Conservation (phyloP, 495 filamentous ascomycete species). For the Poronia punctata region DNA sequence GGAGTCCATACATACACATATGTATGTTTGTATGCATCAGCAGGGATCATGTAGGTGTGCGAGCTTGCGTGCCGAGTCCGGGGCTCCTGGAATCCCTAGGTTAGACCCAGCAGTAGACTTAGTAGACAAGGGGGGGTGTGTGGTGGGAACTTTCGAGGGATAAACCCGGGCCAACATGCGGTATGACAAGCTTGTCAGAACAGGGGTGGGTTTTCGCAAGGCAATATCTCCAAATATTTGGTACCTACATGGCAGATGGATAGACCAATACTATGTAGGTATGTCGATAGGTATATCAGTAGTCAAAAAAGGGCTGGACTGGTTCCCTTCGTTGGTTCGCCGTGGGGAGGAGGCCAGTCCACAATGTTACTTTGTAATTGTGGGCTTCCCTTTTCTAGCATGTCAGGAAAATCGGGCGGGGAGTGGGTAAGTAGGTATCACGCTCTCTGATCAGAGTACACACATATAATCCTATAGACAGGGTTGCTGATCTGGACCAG, state of each 20-base stretch:
- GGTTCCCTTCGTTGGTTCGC: conserved; percentile 7
- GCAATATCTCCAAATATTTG: too few species aligned
- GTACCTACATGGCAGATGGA: too few species aligned
- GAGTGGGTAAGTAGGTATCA: too few species aligned
- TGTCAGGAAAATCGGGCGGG: conserved; percentile 5
- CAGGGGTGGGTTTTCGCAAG: conserved; percentile 17
- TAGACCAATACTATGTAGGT: conserved; percentile 14
- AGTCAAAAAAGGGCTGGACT: conserved; percentile 10
- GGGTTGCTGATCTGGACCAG: conserved; percentile 6
- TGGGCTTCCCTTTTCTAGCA: conserved; percentile 3
- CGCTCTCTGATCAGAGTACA: too few species aligned
- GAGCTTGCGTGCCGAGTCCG: conserved; percentile 14
- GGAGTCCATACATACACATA: conserved; percentile 32
- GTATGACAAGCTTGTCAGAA: conserved; percentile 29
- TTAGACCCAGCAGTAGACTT: conserved; percentile 19
- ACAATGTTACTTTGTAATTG: conserved; percentile 14
- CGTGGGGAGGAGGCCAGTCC: conserved; percentile 12
- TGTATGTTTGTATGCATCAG: conserved; percentile 30
- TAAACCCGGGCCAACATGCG: conserved; percentile 21
- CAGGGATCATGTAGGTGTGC: conserved; percentile 23
- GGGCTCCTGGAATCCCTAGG: conserved; percentile 23
- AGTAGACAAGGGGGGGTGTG: conserved; percentile 19
- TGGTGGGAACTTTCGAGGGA: conserved; percentile 27
- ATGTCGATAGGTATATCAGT: conserved; percentile 10
- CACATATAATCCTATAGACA: conserved; percentile 8